phyloP scores from a whole-genome alignment of 2,329 filamentous ascomycete genomes.

The Epichloe hybrida region DNA sequence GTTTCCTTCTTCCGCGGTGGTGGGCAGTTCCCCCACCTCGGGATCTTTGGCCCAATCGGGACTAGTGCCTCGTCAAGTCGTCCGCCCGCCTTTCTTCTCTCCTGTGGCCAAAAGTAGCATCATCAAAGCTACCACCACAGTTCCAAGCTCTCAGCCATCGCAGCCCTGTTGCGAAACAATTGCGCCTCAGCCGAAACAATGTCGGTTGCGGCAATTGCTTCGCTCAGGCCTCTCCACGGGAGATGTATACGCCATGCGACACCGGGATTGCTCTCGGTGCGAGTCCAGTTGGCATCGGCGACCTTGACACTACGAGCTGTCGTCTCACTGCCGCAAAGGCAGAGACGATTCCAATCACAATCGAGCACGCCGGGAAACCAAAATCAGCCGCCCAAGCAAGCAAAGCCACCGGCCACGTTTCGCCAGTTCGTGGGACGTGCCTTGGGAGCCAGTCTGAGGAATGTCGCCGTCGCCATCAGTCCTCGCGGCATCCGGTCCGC shows the following conservation, averaged over 20 bases:
- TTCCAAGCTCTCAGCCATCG: neutral
- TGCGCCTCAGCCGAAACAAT: constrained; percentile 10
- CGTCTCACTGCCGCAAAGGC: constrained; percentile 14
- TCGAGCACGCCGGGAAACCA: constrained; percentile 10
- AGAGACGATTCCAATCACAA: constrained; percentile 18
- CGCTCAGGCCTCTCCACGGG: constrained; percentile 19
- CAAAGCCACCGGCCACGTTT: constrained; percentile 19
- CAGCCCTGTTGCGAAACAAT: neutral
- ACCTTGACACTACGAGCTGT: constrained; percentile 17
- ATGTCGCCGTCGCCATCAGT: constrained; percentile 20
- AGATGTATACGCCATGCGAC: constrained; percentile 17
- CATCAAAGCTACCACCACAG: neutral
- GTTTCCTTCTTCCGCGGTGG: neutral
- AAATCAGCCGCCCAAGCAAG: constrained; percentile 7
- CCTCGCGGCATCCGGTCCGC: constrained; percentile 22
- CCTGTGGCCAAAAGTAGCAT: neutral
- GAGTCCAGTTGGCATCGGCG: constrained; percentile 16
- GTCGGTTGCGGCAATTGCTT: constrained; percentile 21
- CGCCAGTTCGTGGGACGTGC: constrained; percentile 16
- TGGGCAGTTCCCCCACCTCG: constrained; percentile 5
- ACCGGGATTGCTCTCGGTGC: constrained; percentile 19
- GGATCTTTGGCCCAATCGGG: constrained; percentile 6
- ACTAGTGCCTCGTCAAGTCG: constrained; percentile 2
- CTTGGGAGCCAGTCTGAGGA: constrained; percentile 21
- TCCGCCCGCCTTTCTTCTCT: neutral